A percentile compares a stretch with the other conserved stretches of the same genome.
Conservation (phyloP, 495 filamentous ascomycete species). For the Trichoderma parareesei region DNA sequence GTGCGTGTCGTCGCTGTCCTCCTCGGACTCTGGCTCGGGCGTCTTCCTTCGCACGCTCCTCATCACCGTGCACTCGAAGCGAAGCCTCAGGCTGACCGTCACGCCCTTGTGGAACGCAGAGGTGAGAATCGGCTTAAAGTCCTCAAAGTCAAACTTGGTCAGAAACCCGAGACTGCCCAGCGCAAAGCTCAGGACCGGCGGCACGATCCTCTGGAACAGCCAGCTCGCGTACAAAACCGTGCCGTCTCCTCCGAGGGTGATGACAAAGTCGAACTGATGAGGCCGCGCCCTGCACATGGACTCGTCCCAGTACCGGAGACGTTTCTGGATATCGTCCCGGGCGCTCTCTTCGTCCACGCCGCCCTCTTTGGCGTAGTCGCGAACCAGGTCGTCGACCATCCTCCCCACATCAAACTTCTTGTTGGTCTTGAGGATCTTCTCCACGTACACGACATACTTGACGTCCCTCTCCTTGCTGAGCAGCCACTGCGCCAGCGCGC, state of each 20-base stretch:
- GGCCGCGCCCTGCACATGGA: conserved; percentile 68
- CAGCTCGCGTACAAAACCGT: conserved; percentile 93
- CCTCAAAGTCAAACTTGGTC: conserved; percentile 88
- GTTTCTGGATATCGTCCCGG: conserved; percentile 44
- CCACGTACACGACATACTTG: conserved; percentile 70
- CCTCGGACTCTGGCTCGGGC: conserved; percentile 17
- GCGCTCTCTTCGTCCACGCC: conserved; percentile 25
- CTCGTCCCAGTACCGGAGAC: conserved; percentile 76
- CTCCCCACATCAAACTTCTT: conserved; percentile 60
- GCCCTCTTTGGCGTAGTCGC: conserved; percentile 22
- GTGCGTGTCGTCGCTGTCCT: conserved; percentile 21
- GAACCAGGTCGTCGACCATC: conserved; percentile 40
- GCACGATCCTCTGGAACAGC: conserved; percentile 95
- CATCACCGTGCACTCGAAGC: conserved; percentile 96
- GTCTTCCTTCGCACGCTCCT: conserved; percentile 52
- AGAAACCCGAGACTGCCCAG: conserved; percentile 89
- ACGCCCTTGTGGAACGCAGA: conserved; percentile 75
- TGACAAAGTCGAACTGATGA: conserved; percentile 85
- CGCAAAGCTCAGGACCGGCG: conserved; percentile 85
- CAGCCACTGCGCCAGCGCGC: conserved; percentile 77
- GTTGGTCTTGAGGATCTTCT: conserved; percentile 62
- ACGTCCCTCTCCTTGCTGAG: conserved; percentile 63
- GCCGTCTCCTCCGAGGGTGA: conserved; percentile 93
- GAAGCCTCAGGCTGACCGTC: conserved; percentile 73
- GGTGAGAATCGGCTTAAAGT: conserved; percentile 60